These are phyloP conservation scores for Aspergillus flavus DNA, from an alignment of 2,329 filamentous ascomycete genomes.

Conservation along the genomic window DNA sequence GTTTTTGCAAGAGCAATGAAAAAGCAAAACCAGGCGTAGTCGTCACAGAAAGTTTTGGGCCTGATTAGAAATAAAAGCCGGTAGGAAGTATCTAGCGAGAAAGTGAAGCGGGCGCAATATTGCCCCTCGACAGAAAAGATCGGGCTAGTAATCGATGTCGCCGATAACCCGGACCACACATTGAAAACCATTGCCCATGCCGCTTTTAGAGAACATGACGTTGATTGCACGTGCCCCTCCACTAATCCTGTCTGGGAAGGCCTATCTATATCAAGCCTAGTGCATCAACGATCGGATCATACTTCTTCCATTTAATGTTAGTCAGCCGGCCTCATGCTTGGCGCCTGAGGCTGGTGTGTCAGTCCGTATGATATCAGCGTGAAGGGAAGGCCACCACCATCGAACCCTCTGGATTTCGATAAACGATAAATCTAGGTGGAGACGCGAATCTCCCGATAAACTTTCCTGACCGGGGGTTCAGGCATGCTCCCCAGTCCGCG, in stretches of 20 bases:
- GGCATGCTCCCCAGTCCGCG: slow-evolving; percentile 30
- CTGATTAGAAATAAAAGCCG: neutral
- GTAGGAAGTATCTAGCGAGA: neutral
- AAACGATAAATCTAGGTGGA: neutral
- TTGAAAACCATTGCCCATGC: slow-evolving; percentile 19
- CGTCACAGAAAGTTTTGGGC: neutral
- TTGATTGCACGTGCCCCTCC: slow-evolving; percentile 12
- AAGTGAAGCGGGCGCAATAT: neutral
- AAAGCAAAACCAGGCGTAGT: neutral
- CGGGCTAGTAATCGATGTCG: slow-evolving; percentile 13
- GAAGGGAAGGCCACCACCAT: slow-evolving; percentile 11
- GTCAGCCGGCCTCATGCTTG: slow-evolving; percentile 1
- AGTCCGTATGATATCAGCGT: slow-evolving; percentile 27
- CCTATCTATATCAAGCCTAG: neutral
- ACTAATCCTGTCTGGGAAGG: slow-evolving; percentile 1
- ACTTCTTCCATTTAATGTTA: neutral
- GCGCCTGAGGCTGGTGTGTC: slow-evolving; percentile 20
- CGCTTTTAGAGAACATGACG: slow-evolving; percentile 25
- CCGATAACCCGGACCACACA: slow-evolving; percentile 14
- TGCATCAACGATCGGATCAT: neutral
- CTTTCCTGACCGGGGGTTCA: slow-evolving; percentile 4
- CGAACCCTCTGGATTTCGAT: neutral
- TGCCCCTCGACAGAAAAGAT: slow-evolving; percentile 11
- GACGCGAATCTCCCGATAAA: neutral
- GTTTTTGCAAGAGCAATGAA: neutral